Evolutionary conservation across 495 filamentous ascomycete genomes (phyloP).

Genomic region (Neurospora intermedia): DNA sequence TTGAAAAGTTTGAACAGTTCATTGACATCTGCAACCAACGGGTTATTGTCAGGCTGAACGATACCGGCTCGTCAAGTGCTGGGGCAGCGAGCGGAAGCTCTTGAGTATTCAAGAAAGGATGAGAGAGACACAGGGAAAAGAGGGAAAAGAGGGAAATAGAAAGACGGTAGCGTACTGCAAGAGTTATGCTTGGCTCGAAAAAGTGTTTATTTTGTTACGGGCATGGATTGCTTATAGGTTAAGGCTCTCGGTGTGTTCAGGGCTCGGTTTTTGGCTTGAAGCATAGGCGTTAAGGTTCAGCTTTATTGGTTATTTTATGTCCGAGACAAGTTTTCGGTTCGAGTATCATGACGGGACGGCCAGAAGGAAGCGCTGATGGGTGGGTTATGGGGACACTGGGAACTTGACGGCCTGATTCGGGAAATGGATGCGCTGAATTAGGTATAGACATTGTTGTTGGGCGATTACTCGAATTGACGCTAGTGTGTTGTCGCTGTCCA

Average conservation of each 20-base stretch:
- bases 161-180: neutral
- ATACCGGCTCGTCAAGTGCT: slow-evolving; percentile 18
- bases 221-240: neutral
- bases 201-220: neutral
- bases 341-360: neutral
- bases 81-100: neutral
- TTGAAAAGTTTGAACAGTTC: slow-evolving; percentile 48
- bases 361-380: neutral
- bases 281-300: neutral
- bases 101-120: neutral
- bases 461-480: neutral
- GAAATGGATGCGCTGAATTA: neutral
- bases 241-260: neutral
- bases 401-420: neutral
- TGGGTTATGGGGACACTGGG: neutral
- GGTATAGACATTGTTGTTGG: neutral
- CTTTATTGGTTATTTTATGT: neutral
- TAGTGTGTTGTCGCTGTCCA: neutral
- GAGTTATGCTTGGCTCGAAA: neutral
- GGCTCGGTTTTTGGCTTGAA: neutral
- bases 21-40: slow-evolving; percentile 50
- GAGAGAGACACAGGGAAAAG: neutral
- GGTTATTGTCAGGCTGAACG: slow-evolving; percentile 37
- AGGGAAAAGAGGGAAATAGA: neutral
- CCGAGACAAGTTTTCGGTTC: neutral